Evolutionary conservation across 208 protist species (phyloP), one percentile per base, ranked within the genome.

Genomic region (Trichomonas gallinae): DNA sequence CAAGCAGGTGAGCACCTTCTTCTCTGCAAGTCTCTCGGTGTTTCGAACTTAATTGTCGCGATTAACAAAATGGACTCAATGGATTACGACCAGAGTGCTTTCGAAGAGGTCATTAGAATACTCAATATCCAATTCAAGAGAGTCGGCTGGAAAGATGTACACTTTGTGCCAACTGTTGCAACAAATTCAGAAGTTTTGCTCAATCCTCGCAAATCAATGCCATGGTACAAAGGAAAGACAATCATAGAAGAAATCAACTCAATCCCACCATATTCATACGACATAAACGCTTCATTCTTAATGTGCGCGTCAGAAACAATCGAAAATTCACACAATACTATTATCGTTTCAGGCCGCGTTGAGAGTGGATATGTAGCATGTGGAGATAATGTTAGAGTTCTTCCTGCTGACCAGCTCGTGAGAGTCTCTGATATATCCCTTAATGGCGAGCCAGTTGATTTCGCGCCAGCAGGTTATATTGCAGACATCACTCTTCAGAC

Each of bases 11-110:
- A 99, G 98, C 99, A 99, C 98, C 98, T 99, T 8, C 98, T 99
- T 97, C 98, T 99, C 2, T 99, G 99, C 58, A 99, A 99, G 97
- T 99, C 99, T 45, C 98, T 99, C 96, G 99, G 99, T 72, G 98
- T 99, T 81, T 98, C 98, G 89, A 98, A 99, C 96, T 98, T 97
- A 3, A 98, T 99, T 58, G 99, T 99, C 51, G 98, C 98, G 23
- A 98, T 99, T 96, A 99, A 99, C 98, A 99, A 99, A 98, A 99
- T 99, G 99, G 99, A 99, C 97, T 98, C 98, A 42, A 98, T 99
- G n/a, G 40, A 38, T 6, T 93, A 42, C 45, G 31, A 51, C 31
- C 26, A 93, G 31, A 38, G 10, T 15, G 44, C 21, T 34, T 93
- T 34, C 15, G 44, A 93, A 26, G 87, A 48, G 0, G 87, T 93